Evolutionary conservation across 2,329 filamentous ascomycete species (phyloP), one percentile per base, ranked within the genome.

Genomic region (Fusarium coicis): DNA sequence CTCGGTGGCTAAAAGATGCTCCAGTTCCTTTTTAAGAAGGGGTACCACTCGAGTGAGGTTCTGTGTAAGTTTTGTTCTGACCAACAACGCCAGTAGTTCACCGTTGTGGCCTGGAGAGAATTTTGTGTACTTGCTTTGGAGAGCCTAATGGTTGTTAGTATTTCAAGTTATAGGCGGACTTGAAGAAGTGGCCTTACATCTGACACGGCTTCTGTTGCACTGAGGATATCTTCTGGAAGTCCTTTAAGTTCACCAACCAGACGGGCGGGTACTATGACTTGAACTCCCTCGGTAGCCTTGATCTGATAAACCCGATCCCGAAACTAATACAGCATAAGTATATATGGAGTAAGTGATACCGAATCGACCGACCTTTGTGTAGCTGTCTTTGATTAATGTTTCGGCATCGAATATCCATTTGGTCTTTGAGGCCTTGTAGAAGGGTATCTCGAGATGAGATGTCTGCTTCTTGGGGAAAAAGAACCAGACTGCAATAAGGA

Each of bases 321-420:
- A 64, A 87, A 87, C 85, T 87, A 36, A 12, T 30, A 60, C 23
- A 58, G 11, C 11, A 70, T 80, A 30, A 80, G 76, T 32, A 66
- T n/a, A 36, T 55, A 30, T 16, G 11, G 26, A 44, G 16, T 26
- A 8, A 19, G 42, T 9, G 5, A 26, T 16, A 18, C 1, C 23
- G 19, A 23, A 32, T 10, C n/a, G 37, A 47, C 73, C 19, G 57
- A 87, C 85, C 81, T 86, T 86, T 71, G 76, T 78, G 66, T 88
- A 88, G 74, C 86, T 88, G 49, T 87, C 84, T 58, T 81, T 82
- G 21, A 87, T 82, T 39, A 87, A 76, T 3, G 76, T 78, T 74
- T 88, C 86, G 32, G 86, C 86, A 64, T 83, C 82, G 58, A 87
- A 87, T 72, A 87, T 85, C 86, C 86, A 87, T 76, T 84, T 87